Conservation (phyloP, 768 basidiomycete genomes). For the Leccinum fibrillosum region DNA sequence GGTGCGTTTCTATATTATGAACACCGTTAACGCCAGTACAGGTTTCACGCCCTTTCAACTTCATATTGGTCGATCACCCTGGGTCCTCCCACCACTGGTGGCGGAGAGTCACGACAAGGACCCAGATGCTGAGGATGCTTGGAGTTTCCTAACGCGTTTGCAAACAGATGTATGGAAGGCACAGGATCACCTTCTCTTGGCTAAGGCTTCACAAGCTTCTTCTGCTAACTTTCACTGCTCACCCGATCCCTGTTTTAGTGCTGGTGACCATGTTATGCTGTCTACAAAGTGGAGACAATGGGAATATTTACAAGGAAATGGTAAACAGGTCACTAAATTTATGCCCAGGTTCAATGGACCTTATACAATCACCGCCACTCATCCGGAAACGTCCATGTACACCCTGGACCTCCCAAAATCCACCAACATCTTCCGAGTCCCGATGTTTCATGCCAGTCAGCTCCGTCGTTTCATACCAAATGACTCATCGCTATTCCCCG, state of each 20-base stretch:
- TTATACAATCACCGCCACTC: constrained; percentile 16
- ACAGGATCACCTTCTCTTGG: too few species aligned
- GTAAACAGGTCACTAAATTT: constrained; percentile 38
- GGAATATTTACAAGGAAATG: constrained; percentile 1
- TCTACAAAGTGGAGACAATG: constrained; percentile 27
- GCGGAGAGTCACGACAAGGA: too few species aligned
- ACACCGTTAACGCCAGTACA: too few species aligned
- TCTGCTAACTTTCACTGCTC: not conserved
- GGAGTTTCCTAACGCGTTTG: too few species aligned
- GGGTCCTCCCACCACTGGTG: too few species aligned
- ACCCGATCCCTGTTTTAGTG: not conserved
- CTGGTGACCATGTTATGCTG: constrained; percentile 17
- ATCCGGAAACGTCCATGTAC: constrained; percentile 18
- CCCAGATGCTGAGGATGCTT: too few species aligned
- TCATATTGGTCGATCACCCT: too few species aligned
- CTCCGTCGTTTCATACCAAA: constrained; percentile 31
- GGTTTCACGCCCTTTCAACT: too few species aligned
- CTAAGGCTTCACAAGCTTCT: too few species aligned
- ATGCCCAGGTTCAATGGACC: constrained; percentile 36
- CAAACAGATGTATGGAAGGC: too few species aligned
- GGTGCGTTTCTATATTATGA: too few species aligned
- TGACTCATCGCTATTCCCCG: constrained; percentile 36
- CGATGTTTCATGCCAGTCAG: constrained; percentile 36
- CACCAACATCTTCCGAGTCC: constrained; percentile 9
- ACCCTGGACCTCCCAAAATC: constrained; percentile 25